These are phyloP conservation scores for Suillus weaverae DNA, from an alignment of 768 basidiomycete genomes.

Conservation along the genomic window DNA sequence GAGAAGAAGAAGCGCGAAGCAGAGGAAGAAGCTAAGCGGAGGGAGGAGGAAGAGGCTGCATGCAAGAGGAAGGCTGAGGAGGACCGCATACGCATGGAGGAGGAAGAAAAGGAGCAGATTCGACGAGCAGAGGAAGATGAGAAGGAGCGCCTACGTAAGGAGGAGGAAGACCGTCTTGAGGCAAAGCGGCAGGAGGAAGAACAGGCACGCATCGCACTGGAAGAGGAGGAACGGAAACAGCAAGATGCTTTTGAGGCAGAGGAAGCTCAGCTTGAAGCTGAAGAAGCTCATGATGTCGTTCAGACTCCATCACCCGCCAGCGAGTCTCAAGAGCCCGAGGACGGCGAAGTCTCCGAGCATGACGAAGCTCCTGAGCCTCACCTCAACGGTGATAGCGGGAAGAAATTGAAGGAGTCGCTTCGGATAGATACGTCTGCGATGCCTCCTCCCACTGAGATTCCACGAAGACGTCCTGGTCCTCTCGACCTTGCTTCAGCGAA, in stretches of 20 bases:
- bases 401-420: slow-evolving; percentile 52
- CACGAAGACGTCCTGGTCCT: slow-evolving; percentile 61
- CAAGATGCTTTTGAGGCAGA: slow-evolving; percentile 34
- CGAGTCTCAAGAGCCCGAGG: slow-evolving; percentile 47
- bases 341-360: slow-evolving; percentile 35
- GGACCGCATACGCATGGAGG: slow-evolving; percentile 37
- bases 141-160: slow-evolving; percentile 22
- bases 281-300: slow-evolving; percentile 28
- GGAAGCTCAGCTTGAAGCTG: slow-evolving; percentile 33
- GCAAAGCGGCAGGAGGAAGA: slow-evolving; percentile 37
- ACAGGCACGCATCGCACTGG: slow-evolving; percentile 40
- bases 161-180: slow-evolving; percentile 27
- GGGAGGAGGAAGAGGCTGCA: slow-evolving; percentile 44
- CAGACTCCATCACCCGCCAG: slow-evolving; percentile 38
- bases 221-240: slow-evolving; percentile 32
- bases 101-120: slow-evolving; percentile 38
- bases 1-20: slow-evolving; percentile 39
- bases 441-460: slow-evolving; percentile 41
- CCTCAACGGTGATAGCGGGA: slow-evolving; percentile 39
- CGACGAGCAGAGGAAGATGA: slow-evolving; percentile 36
- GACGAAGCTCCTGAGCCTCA: slow-evolving; percentile 29
- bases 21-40: slow-evolving; percentile 38
- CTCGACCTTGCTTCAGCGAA: slow-evolving; percentile 65
- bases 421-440: slow-evolving; percentile 63
- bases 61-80: slow-evolving; percentile 44